Percentiles rank a stretch among this genome's conserved stretches.
Conservation (phyloP, 495 filamentous ascomycete genomes). For the Podospora pseudocomata region DNA sequence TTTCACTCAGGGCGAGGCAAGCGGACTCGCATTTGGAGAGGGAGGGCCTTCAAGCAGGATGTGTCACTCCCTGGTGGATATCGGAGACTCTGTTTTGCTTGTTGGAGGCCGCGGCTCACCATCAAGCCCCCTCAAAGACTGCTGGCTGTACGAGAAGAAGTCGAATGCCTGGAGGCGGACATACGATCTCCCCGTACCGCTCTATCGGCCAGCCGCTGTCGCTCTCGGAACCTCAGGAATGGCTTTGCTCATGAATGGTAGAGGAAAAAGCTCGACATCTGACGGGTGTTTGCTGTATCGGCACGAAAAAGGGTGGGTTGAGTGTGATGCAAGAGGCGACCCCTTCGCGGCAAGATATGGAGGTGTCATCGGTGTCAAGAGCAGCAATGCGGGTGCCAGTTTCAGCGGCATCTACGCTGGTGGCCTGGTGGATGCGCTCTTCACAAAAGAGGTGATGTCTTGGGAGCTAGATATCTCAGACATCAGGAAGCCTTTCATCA, state of each 20-base stretch:
- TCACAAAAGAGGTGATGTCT: constrained; percentile 50
- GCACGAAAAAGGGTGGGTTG: constrained; percentile 45
- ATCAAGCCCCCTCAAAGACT: constrained; percentile 59
- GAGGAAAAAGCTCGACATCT: constrained; percentile 36
- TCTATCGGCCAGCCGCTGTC: constrained; percentile 71
- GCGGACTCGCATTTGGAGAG: constrained; percentile 26
- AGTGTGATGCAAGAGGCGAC: constrained; percentile 32
- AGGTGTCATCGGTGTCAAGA: constrained; percentile 39
- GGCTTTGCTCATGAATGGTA: constrained; percentile 29
- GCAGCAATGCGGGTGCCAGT: constrained; percentile 3
- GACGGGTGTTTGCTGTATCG: constrained; percentile 64
- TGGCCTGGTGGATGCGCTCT: constrained; percentile 60
- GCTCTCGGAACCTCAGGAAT: constrained; percentile 52
- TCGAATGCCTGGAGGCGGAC: constrained; percentile 54
- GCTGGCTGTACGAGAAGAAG: constrained; percentile 62
- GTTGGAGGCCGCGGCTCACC: constrained; percentile 80
- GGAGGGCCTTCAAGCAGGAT: constrained; percentile 55
- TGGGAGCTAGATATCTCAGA: constrained; percentile 48
- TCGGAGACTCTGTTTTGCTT: constrained; percentile 55
- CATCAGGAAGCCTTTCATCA: constrained; percentile 26
- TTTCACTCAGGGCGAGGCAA: constrained; percentile 37
- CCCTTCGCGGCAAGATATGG: constrained; percentile 59
- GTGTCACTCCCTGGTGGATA: constrained; percentile 70
- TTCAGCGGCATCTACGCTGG: constrained; percentile 61
- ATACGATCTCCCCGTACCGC: constrained; percentile 57